Base-by-base conservation (phyloP, 371 early-diverging fungal genomes). In the Lichtheimia hyalospora region DNA sequence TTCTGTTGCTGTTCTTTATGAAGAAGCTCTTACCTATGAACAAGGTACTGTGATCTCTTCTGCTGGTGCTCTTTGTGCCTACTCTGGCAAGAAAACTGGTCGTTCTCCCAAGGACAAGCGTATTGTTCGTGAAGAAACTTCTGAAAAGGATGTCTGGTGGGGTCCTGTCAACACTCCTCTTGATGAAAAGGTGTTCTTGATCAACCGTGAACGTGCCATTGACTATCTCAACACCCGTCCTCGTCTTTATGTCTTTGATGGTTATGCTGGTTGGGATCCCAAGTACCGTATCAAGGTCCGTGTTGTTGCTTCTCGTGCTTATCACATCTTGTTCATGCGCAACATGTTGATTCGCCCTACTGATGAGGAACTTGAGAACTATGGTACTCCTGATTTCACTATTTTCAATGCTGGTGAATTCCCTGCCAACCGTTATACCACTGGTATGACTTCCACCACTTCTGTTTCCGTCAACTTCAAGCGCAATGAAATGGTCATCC, bases 321-420 rank as follows among this genome's bases (percentile, higher is more conserved):
- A 97, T 82, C 97, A 97, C 73, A 88, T 91, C 48, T 84, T 97
- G 63, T 97, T 97, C 73, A 97, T 97, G 96, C 84, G 88, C 77
- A 97, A 97, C 82, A 97, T 97, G 97, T 75, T 97, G 68, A 97
- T 97, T 73, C 89, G 97, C 48, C 97, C 97, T 41, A 93, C 96
- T 14, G 84, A 82, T 12, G 89, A 93, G 60, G 98, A 97, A 74
- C 82, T 96, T 14, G 92, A 87, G 21, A 64, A 77, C 50, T 97
- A 92, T 71, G 96, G 96, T 54, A 87, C 92, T 66, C 97, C 97
- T 34, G 96, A 97, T 73, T 96, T 96, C 68, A 97, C 96, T 57
- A 94, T 97, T 70, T 88, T 93, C 84, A 96, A 97, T 69, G 95
- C 97, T 25, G 96, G 96, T 55, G 87, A 89, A 71, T 96, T 96